Base-by-base conservation (phyloP, 139 green algal genomes). In the Closterium sp. region DNA sequence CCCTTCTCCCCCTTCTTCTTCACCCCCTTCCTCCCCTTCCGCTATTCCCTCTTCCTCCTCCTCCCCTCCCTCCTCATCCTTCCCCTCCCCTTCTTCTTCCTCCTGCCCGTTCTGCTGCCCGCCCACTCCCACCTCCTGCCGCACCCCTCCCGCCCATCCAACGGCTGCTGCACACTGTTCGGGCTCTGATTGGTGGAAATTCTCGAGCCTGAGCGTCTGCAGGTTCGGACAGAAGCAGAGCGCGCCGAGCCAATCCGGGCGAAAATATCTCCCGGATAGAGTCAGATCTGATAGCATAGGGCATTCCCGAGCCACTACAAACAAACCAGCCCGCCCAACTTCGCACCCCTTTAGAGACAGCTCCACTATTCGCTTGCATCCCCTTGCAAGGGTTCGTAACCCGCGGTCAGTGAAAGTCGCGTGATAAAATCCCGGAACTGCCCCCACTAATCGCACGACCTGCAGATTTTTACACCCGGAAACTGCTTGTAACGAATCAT, bases 231-330 rank as follows among this genome's bases (percentile, higher is more conserved):
- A 92, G 4, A 87, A 29, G 32, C 31, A 70, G 27, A 92, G 62
- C 29, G 89, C 24, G 32, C 89, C 89, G 32, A 92, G n/a, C 89
- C 89, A 92, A n/a, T 70, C 89, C 31, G 50, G n/a, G 27, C 42
- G 24, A 42, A 89, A 31, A 27, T 31, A 62, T 45, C 73, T 89
- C 70, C 89, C 89, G 27, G 31, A 79, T 24, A 92, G 38, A 13
- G 73, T 31, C 31, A 92, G 89, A 24, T 30, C 79, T 31, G 90
- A 93, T 31, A 93, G 70, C 90, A 93, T 93, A 6, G 79, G 90
- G 87, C 90, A 93, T 30, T 70, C 45, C 87, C 42, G 28, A 22
- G 42, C 90, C 28, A 93, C 24, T 22, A 29, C 28, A 22, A 86
- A 29, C 31, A 93, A 86, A 31, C 90, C 90, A 21, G 73, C 62